phyloP scores from a whole-genome alignment of 2,329 filamentous ascomycete species.

The Bipolaris bicolor region DNA sequence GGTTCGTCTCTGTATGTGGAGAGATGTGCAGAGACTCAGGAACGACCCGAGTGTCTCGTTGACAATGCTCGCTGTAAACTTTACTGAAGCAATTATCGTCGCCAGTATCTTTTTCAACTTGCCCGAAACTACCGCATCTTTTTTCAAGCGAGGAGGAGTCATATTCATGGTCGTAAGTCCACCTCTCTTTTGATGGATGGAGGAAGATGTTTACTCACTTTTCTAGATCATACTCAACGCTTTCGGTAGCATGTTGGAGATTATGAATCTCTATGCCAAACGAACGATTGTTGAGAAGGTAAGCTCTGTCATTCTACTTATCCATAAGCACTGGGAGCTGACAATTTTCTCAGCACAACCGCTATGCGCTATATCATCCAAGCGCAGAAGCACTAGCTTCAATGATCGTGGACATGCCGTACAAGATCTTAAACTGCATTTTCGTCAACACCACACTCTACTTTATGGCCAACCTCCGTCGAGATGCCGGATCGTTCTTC shows the following conservation, averaged over 20 bases:
- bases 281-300: constrained; percentile 80
- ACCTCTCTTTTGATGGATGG: not conserved
- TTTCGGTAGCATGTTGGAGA: constrained; percentile 62
- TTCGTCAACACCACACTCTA: constrained; percentile 51
- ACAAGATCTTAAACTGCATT: constrained; percentile 51
- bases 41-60: constrained; percentile 61
- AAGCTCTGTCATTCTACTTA: not conserved
- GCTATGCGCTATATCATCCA: constrained; percentile 86
- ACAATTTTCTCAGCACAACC: constrained; percentile 62
- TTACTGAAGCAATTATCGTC: constrained; percentile 74
- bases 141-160: constrained; percentile 63
- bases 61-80: constrained; percentile 70
- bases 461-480: constrained; percentile 53
- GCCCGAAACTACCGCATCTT: constrained; percentile 56
- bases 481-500: constrained; percentile 75
- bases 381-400: constrained; percentile 72
- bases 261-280: constrained; percentile 76
- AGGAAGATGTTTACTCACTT: not conserved
- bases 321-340: not conserved
- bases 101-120: constrained; percentile 78
- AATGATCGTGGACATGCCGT: constrained; percentile 54
- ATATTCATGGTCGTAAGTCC: constrained; percentile 75
- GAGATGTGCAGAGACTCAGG: constrained; percentile 11
- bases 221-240: constrained; percentile 70
- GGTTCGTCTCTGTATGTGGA: constrained; percentile 7